phyloP scores from a whole-genome alignment of 129 eudicot species.

The Gnaphalium uliginosum region DNA sequence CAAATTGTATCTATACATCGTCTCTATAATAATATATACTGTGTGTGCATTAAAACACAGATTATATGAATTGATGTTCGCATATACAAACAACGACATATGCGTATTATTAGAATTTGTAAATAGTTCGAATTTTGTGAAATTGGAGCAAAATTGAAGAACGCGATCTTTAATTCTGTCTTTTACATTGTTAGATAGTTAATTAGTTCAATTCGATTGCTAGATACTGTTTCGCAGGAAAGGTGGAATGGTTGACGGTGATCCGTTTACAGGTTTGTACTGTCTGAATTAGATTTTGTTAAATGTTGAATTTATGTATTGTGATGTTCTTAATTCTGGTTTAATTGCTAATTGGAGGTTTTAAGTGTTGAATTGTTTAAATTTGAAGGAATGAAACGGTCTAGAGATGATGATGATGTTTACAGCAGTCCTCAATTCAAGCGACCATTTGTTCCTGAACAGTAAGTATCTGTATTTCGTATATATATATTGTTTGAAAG shows the following conservation, averaged over 20 bases:
- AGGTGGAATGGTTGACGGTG: constrained; percentile 35
- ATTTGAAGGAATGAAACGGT: constrained; percentile 46
- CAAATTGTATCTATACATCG: constrained; percentile 32
- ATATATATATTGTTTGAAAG: neutral
- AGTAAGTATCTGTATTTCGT: constrained; percentile 35
- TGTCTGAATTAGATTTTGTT: constrained; percentile 20
- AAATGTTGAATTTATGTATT: constrained; percentile 19
- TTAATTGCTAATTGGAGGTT: constrained; percentile 23
- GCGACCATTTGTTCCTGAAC: constrained; percentile 59
- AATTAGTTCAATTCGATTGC: constrained; percentile 27
- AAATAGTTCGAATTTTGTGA: constrained; percentile 31
- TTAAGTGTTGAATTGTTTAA: constrained; percentile 5
- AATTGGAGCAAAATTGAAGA: constrained; percentile 24
- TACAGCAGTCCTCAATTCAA: constrained; percentile 56
- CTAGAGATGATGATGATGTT: constrained; percentile 78
- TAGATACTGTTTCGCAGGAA: neutral
- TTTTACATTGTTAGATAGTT: constrained; percentile 26
- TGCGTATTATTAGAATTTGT: constrained; percentile 7
- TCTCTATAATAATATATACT: constrained; percentile 17
- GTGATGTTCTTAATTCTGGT: constrained; percentile 33
- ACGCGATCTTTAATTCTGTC: neutral
- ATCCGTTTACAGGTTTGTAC: constrained; percentile 52
- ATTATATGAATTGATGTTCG: constrained; percentile 5
- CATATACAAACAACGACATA: constrained; percentile 5
- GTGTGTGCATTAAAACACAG: constrained; percentile 16